Evolutionary conservation across 805 yeast genomes (phyloP).

Genomic region (Saturnispora diversa): DNA sequence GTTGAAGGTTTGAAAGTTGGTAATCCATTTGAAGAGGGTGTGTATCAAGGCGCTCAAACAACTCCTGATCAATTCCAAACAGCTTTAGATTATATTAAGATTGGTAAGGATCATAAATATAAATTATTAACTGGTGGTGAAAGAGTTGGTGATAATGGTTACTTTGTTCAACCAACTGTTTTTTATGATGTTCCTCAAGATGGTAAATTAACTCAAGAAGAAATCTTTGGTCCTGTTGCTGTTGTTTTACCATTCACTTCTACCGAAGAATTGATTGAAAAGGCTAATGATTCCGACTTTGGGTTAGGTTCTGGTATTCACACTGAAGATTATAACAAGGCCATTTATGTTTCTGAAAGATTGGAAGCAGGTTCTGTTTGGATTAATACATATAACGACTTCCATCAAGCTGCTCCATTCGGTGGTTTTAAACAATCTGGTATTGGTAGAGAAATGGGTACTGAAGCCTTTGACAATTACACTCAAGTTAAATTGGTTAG

Average conservation of each 20-base stretch:
- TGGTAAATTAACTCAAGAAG: conserved; percentile 72
- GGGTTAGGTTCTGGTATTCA: conserved; percentile 89
- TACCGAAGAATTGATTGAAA: conserved; percentile 62
- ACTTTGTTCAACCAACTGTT: conserved; percentile 72
- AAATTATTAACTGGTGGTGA: conserved; percentile 76
- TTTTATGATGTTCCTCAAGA: conserved; percentile 72
- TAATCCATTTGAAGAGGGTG: conserved; percentile 63
- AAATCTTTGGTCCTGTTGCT: conserved; percentile 87
- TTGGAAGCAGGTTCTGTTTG: conserved; percentile 76
- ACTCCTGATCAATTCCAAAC: conserved; percentile 59
- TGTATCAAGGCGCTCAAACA: conserved; percentile 71
- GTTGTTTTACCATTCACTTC: conserved; percentile 65
- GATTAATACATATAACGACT: conserved; percentile 68
- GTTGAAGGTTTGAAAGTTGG: conserved; percentile 57
- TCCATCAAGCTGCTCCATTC: conserved; percentile 60
- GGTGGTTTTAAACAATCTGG: conserved; percentile 67
- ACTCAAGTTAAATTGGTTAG: conserved; percentile 72
- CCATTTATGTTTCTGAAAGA: conserved; percentile 55
- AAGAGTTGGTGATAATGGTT: conserved; percentile 62
- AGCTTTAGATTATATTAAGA: conserved; percentile 53
- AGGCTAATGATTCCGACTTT: conserved; percentile 70
- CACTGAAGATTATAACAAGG: conserved; percentile 60
- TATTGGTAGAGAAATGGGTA: conserved; percentile 69
- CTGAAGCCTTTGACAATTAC: conserved; percentile 59
- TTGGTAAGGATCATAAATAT: conserved; percentile 64